These are phyloP conservation scores for Zostera marina DNA, from an alignment of 116 monocot genomes.

Conservation along the genomic window DNA sequence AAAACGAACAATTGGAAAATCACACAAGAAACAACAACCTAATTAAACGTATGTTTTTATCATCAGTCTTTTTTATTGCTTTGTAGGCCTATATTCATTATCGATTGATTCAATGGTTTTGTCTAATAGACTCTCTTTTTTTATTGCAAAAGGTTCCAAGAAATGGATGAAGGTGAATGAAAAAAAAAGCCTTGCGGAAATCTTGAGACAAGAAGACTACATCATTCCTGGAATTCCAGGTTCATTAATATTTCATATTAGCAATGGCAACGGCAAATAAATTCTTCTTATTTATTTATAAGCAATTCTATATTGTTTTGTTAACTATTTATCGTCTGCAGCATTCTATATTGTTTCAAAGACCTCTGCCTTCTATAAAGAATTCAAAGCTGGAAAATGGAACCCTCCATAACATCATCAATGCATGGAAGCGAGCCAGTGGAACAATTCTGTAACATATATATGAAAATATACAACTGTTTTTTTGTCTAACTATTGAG, in stretches of 20 bases:
- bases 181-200: slow-evolving; percentile 54
- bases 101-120: too few species aligned
- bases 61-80: background rate
- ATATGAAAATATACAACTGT: too few species aligned
- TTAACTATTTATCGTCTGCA: slow-evolving; percentile 18
- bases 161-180: slow-evolving; percentile 84
- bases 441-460: background rate
- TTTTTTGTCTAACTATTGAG: too few species aligned
- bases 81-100: background rate
- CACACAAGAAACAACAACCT: slow-evolving; percentile 2
- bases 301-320: background rate
- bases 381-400: slow-evolving; percentile 78
- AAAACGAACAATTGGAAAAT: slow-evolving; percentile 23
- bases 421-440: background rate
- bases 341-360: slow-evolving; percentile 82
- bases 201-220: slow-evolving; percentile 46
- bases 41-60: slow-evolving; percentile 17
- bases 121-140: background rate
- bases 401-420: slow-evolving; percentile 32
- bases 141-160: slow-evolving; percentile 10
- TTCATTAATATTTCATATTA: slow-evolving; percentile 1
- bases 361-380: slow-evolving; percentile 52
- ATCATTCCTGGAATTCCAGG: slow-evolving; percentile 81
- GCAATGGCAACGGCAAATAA: too few species aligned
- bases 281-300: background rate